Base-by-base conservation (phyloP, 257 asterid species). In the Solanum medicagineum region DNA sequence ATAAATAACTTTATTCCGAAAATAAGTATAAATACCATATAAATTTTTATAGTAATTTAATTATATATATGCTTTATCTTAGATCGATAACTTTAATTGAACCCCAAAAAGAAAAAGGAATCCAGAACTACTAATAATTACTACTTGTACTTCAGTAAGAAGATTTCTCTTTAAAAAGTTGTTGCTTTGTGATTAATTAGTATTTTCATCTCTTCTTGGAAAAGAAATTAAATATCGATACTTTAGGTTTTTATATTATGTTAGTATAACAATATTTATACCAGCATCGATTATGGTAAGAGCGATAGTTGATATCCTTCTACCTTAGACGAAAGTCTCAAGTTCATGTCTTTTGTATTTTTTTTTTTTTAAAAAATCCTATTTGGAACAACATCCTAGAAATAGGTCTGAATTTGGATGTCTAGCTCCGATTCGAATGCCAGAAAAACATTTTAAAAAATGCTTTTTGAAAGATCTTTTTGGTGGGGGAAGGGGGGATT, bases 61-160 rank as follows among this genome's bases (percentile, higher is more conserved):
- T 22, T 12, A 24, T 62, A 22, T 62, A 22, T 1, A 22, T 60
- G n/a, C 45, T 66, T 65, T 65, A 65, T 85, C 84, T 47, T 51
- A 45, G 59, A 85, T 32, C 36, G 36, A 32, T 55, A 89, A 54
- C 88, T 88, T 90, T 86, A 69, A 85, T 89, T 90, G 57, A 87
- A 32, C 49, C 14, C 49, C 10, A 84, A 87, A 36, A 36, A 32
- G 10, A 57, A 81, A 22, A 40, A 60, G 20, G 14, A 65, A 12
- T 4, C 45, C 16, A 51, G 62, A 75, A 75, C 60, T 49, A 75
- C 24, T 47, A 49, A 69, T 69, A 36, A 69, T 75, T 49, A 19
- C 57, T 8, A 42, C 56, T 44, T 57, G 59, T 20, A 51, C 82
- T 75, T 75, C 62, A 24, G 15, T 75, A 24, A 75, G 82, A 75